Conservation (phyloP, 371 early-diverging fungal species). For the Mucor piriformis region DNA sequence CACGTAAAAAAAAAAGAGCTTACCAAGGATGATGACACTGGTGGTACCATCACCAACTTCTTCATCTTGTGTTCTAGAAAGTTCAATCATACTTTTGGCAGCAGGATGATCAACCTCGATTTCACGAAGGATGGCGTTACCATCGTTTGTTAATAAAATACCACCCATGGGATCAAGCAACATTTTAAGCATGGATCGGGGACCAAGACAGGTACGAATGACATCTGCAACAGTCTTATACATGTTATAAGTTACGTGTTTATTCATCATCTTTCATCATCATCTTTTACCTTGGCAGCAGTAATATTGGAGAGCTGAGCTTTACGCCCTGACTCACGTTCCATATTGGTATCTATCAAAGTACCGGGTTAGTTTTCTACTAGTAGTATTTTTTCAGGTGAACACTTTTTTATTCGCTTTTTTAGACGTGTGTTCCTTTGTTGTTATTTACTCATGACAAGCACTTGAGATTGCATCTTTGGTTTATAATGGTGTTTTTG, state of each 20-base stretch:
- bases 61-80: conserved; percentile 99
- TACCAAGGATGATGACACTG: conserved; percentile 97
- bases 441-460: conserved; percentile 72
- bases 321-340: conserved; percentile 95
- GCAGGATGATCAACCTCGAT: conserved; percentile 99
- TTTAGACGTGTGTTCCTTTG: background rate
- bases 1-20: conserved; percentile 10
- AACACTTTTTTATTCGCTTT: background rate
- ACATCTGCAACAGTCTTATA: conserved; percentile 94
- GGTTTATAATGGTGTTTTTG: background rate
- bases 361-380: no score
- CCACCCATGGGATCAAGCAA: conserved; percentile 99
- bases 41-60: conserved; percentile 99
- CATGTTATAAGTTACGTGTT: background rate
- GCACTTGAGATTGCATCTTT: conserved; percentile 65
- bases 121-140: conserved; percentile 99
- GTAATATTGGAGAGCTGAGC: conserved; percentile 97
- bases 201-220: conserved; percentile 99
- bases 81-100: conserved; percentile 99
- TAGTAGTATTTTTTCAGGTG: no score
- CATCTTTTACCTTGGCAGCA: conserved; percentile 86
- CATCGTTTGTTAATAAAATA: conserved; percentile 99
- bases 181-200: conserved; percentile 99
- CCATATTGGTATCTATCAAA: conserved; percentile 92
- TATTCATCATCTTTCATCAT: background rate